Evolutionary conservation across 805 yeast species (phyloP), one percentile per base, ranked within the genome.

Genomic region (Nakazawaea ambrosiae): DNA sequence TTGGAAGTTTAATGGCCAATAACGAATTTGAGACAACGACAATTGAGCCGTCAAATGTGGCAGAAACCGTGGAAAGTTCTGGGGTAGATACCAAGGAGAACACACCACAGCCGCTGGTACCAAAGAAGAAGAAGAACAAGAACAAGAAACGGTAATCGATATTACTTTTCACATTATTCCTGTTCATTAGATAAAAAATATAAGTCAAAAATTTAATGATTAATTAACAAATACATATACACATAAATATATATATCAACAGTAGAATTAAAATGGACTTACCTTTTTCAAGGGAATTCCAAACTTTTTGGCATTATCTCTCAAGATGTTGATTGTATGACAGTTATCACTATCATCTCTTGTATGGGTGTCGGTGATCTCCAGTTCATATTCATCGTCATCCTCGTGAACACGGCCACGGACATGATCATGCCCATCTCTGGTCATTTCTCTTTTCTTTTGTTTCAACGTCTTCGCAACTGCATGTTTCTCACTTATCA

Each of bases 1-100:
- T 39, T 6, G 39, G 42, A 17, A 34, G 39, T 27, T 24, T 31
- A 10, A 39, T 39, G 42, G 23, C 39, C 10, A 39, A 39, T 20
- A 25, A 18, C 2, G 42, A 30, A 9, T 29, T 30, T 11, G 37
- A 39, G n/a, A 22, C 14, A 3, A 29, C 27, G 8, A 11, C 18
- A 8, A 27, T 24, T 10, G 25, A 11, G 8, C 29, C 27, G 20
- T 8, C 19, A 16, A 29, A 24, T 9, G 31, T 18, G 6, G 24
- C 20, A 4, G 17, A 10, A 11, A 9, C 8, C n/a, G 19, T 31
- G 11, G 40, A 36, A 11, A 35, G 35, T 16, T 31, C 40, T 11
- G 36, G 36, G 9, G n/a, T 27, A n/a, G 37, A 33, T 25, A 38
- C 34, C n/a, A 28, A 27, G 16, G 41, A 38, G 18, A 28, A 10